Conservation (phyloP, 208 protist species). For the Crithidia sp. region DNA sequence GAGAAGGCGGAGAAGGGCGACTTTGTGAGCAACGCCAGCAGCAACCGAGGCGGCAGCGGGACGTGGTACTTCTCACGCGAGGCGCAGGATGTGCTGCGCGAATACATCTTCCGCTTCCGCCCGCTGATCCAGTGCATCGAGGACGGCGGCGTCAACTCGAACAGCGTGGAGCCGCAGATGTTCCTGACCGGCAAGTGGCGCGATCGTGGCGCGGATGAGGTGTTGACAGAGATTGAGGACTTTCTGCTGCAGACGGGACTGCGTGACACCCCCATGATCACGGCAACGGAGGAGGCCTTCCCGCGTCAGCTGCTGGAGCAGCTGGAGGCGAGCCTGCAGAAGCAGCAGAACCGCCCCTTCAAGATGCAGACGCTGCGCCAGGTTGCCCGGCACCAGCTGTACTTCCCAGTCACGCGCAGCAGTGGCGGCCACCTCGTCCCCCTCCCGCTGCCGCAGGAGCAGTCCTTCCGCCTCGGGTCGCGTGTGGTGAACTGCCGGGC, state of each 20-base stretch:
- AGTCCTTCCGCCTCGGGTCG: constrained; percentile 71
- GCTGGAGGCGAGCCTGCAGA: constrained; percentile 69
- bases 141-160: constrained; percentile 45
- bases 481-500: constrained; percentile 89
- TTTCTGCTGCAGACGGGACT: constrained; percentile 66
- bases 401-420: constrained; percentile 80
- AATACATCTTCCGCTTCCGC: constrained; percentile 69
- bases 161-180: constrained; percentile 68
- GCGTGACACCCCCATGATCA: constrained; percentile 70
- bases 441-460: constrained; percentile 75
- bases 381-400: constrained; percentile 68
- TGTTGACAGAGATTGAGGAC: constrained; percentile 75
- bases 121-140: constrained; percentile 79
- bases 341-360: constrained; percentile 30
- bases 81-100: constrained; percentile 61
- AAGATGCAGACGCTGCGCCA: constrained; percentile 52
- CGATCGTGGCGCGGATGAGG: constrained; percentile 58
- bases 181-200: constrained; percentile 80
- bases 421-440: constrained; percentile 68
- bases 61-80: constrained; percentile 86
- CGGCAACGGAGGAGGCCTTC: constrained; percentile 78
- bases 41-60: constrained; percentile 50
- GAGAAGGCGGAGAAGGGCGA: constrained; percentile 71
- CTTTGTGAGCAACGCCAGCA: constrained; percentile 51
- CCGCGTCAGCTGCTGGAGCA: constrained; percentile 53